A percentile compares a stretch with the other conserved stretches of the same genome.
Evolutionary conservation across 805 yeast genomes (phyloP).

Genomic region (Candida pseudoglaebosa): DNA sequence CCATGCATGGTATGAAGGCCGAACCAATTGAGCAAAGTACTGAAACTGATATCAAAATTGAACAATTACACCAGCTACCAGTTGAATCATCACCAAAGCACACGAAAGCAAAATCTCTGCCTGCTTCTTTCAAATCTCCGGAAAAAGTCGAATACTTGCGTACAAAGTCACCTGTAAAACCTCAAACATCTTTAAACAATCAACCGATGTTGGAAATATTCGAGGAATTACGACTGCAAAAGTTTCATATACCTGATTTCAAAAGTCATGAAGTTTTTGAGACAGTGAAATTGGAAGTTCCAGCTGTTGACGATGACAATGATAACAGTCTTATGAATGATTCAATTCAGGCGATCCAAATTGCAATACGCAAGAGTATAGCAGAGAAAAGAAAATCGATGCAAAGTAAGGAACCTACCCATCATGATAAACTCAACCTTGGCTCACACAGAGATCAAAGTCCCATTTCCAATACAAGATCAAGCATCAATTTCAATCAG

Average conservation of each 20-base stretch:
- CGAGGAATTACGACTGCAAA: neutral
- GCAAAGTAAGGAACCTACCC: neutral
- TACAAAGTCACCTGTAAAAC: neutral
- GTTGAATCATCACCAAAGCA: neutral
- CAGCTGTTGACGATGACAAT: conserved; percentile 2
- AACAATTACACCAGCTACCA: neutral
- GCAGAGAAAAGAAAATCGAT: conserved; percentile 24
- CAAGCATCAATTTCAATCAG: neutral
- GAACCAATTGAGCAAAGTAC: neutral
- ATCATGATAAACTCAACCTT: too few relatives aligned
- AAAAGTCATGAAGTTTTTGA: neutral
- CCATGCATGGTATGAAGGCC: neutral
- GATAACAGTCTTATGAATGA: too few relatives aligned
- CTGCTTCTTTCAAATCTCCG: too few relatives aligned
- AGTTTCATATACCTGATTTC: neutral
- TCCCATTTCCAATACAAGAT: too few relatives aligned
- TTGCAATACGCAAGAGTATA: conserved; percentile 43
- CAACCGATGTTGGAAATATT: neutral
- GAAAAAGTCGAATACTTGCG: neutral
- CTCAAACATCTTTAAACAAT: neutral
- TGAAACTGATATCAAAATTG: neutral
- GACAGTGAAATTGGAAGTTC: neutral
- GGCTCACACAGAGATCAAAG: too few relatives aligned
- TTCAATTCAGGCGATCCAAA: conserved; percentile 46
- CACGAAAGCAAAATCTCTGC: neutral